Evolutionary conservation across 2,329 filamentous ascomycete species (phyloP), one percentile per base, ranked within the genome.

Genomic region (Penicillium sp.): DNA sequence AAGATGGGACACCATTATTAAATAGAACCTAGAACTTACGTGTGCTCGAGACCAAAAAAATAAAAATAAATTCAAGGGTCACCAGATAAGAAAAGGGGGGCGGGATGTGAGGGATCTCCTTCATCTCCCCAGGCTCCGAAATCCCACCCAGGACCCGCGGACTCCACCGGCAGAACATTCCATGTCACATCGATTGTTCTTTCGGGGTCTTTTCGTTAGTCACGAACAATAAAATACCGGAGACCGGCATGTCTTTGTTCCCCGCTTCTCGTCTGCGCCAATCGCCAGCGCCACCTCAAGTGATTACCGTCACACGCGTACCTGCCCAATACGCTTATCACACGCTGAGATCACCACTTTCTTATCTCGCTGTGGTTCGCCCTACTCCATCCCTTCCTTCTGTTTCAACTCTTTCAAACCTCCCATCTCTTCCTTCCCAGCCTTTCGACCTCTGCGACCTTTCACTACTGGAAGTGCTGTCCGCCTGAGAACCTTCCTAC

Each of bases 121-220:
- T n/a, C n/a, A n/a, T 30, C 28, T 22, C 27, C 13, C 38, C 41
- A 36, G 47, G 43, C 48, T 53, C 50, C 56, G 45, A 45, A 30
- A 30, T 5, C 28, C 27, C 27, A 30, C 28, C 27, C 27, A 30
- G 10, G 33, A 18, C 33, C 33, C 35, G 35, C 35, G 39, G 51
- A 51, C 53, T 61, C 60, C 60, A 63, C 60, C 55, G 52, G 55
- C 20, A 50, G 60, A 63, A 63, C 56, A 59, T 63, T 63, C 60
- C 50, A 61, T 41, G 22, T 24, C 20, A 35, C 33, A 9, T 36
- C 9, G 16, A 18, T 36, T 18, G 33, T 36, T 36, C 33, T 16
- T 18, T 20, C 5, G 13, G 2, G 6, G 4, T 5, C 35, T 5
- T 4, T 20, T 33, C n/a, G 24, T 22, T 30, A 10, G 25, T 45